These are phyloP conservation scores for Gossypium mustelinum DNA, from an alignment of 345 rosid genomes.

Conservation along the genomic window DNA sequence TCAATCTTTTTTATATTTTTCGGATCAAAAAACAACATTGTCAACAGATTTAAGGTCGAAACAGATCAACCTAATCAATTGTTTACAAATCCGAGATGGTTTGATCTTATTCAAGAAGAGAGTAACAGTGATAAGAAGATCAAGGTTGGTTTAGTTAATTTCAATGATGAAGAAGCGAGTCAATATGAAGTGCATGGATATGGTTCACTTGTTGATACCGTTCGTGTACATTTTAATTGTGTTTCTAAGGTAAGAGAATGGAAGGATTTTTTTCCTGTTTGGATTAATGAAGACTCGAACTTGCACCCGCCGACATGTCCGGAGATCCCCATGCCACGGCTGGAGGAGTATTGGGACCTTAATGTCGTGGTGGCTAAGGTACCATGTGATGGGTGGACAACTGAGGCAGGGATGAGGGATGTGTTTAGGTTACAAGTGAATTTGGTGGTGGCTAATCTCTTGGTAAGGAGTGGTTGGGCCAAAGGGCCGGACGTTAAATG, in stretches of 20 bases:
- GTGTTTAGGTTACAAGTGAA: slow-evolving; percentile 72
- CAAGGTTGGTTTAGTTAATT: slow-evolving; percentile 59
- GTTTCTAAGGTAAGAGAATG: slow-evolving; percentile 36
- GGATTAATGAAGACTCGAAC: slow-evolving; percentile 59
- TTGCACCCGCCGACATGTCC: slow-evolving; percentile 47
- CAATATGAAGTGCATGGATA: slow-evolving; percentile 26
- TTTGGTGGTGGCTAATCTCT: slow-evolving; percentile 72
- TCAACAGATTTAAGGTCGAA: background rate
- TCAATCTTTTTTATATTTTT: slow-evolving; percentile 29
- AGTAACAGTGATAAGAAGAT: slow-evolving; percentile 24
- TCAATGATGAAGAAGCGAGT: slow-evolving; percentile 13
- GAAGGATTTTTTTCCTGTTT: slow-evolving; percentile 61
- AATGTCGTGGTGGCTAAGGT: slow-evolving; percentile 62
- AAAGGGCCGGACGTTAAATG: slow-evolving; percentile 16
- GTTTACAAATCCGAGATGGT: slow-evolving; percentile 35
- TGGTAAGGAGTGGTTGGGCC: slow-evolving; percentile 37
- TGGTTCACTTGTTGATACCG: slow-evolving; percentile 13
- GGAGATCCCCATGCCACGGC: slow-evolving; percentile 58
- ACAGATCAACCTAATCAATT: slow-evolving; percentile 7
- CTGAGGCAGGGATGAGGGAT: slow-evolving; percentile 47
- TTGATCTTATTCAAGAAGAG: slow-evolving; percentile 30
- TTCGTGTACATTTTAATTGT: slow-evolving; percentile 38
- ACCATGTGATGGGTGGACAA: slow-evolving; percentile 46
- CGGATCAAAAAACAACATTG: slow-evolving; percentile 16
- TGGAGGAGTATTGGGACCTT: slow-evolving; percentile 41